A percentile compares a stretch with the other conserved stretches of the same genome.
Evolutionary conservation across 169 alveolate species (phyloP).

Genomic region (Plasmodium gonderi): DNA sequence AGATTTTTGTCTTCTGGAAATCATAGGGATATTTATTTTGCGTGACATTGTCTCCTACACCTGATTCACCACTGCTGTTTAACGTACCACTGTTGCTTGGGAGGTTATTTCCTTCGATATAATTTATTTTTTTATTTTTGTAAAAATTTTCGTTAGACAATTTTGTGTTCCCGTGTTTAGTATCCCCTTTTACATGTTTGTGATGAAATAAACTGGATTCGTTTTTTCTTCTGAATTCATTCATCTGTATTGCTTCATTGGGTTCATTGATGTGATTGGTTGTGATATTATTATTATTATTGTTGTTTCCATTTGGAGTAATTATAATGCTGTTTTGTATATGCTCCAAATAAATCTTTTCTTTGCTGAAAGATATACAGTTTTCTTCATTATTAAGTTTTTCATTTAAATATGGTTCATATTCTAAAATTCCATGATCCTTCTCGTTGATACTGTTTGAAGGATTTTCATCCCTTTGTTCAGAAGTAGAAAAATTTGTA

Average conservation of each 20-base stretch:
- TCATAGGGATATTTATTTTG: background rate
- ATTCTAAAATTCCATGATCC: background rate
- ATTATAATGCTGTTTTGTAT: background rate
- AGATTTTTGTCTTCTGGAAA: background rate
- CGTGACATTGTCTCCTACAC: background rate
- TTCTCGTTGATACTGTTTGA: background rate
- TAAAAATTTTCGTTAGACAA: background rate
- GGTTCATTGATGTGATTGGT: background rate
- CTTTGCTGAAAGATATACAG: background rate
- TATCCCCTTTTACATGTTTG: background rate
- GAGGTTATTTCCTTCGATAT: background rate
- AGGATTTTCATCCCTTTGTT: background rate
- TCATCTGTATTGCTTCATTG: background rate
- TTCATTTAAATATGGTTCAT: conserved; percentile 1
- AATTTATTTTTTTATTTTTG: background rate
- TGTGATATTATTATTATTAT: background rate
- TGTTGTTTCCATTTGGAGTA: background rate
- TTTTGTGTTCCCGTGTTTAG: background rate
- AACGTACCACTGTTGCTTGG: background rate
- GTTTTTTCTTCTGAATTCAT: background rate
- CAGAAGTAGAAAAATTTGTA: background rate
- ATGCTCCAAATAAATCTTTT: background rate
- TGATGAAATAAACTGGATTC: background rate
- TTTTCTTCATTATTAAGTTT: conserved; percentile 1
- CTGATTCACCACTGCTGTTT: background rate